Base-by-base conservation (phyloP, 2,329 filamentous ascomycete genomes). In the Fusarium circinatum region DNA sequence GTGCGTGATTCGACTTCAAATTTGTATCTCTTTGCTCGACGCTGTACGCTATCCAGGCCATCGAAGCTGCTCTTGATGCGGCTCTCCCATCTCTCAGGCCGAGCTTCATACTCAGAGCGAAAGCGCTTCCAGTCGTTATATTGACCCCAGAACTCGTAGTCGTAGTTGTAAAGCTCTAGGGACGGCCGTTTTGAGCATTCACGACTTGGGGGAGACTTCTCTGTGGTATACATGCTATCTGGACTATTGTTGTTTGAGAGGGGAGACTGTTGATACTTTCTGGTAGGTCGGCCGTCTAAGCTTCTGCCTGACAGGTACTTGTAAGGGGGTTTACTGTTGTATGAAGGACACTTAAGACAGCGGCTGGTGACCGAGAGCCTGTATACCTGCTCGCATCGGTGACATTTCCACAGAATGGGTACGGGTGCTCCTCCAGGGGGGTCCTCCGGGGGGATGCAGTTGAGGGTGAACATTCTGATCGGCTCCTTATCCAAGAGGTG, bases 91-190 rank as follows among this genome's bases (percentile, higher is more conserved):
- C 10, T 38, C 4, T 48, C 9, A 8, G 71, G 73, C 4, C 57
- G 17, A 0, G 52, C 30, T 6, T 56, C 38, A 22, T 70, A 66
- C 11, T 47, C 55, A 3, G 26, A 18, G 12, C 54, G 47, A 22
- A 68, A 68, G 38, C 81, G 79, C 7, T 79, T 75, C 78, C 79
- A 84, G n/a, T 76, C 60, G n/a, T 76, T 79, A 48, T 73, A 71
- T 1, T 39, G 51, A 10, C 60, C 66, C 83, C 83, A 84, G 32
- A 73, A 75, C 4, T 15, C 26, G 61, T 80, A 82, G 73, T 84
- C 82, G 52, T 83, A 65, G 20, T 51, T 48, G 5, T 47, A 26
- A 17, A 58, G 20, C 5, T 26, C 18, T 1, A 15, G 22, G 18
- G 32, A 55, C 3, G 26, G 24, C 2, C 51, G 51, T n/a, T n/a